phyloP scores from a whole-genome alignment of 148 eudicot species.

The Chenopodium berlandieri region DNA sequence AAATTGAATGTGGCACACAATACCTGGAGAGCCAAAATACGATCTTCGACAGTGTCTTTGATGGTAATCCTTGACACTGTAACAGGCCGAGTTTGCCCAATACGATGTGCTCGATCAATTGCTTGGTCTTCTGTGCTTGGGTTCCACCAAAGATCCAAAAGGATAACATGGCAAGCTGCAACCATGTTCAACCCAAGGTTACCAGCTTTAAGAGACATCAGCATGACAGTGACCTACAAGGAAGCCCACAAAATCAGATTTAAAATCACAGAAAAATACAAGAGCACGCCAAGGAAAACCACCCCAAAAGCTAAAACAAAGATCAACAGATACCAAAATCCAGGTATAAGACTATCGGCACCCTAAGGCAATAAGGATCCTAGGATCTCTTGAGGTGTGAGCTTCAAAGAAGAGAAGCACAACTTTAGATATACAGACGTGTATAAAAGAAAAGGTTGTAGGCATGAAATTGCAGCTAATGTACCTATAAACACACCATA shows the following conservation, averaged over 20 bases:
- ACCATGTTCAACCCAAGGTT: slow-evolving; percentile 99
- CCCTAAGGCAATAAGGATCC: not conserved
- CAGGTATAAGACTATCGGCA: not conserved
- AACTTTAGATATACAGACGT: not conserved
- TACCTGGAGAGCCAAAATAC: slow-evolving; percentile 95
- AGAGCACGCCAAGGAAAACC: not conserved
- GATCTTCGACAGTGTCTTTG: slow-evolving; percentile 92
- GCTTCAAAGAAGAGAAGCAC: not conserved
- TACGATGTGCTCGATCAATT: slow-evolving; percentile 96
- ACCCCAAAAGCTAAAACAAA: not conserved
- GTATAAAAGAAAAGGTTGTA: not conserved
- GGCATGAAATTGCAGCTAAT: not conserved
- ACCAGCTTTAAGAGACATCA: slow-evolving; percentile 98
- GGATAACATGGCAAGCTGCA: slow-evolving; percentile 93
- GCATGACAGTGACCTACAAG: slow-evolving; percentile 83
- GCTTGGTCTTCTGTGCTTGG: slow-evolving; percentile 99
- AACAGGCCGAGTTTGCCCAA: slow-evolving; percentile 97
- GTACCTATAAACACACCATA: not conserved
- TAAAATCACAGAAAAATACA: not conserved
- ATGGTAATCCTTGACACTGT: slow-evolving; percentile 88
- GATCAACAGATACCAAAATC: not conserved
- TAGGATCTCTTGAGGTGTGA: not conserved
- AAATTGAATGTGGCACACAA: not conserved
- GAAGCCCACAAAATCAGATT: slow-evolving; percentile 3
- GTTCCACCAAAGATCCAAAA: slow-evolving; percentile 99